A percentile compares a stretch with the other conserved stretches of the same genome.
phyloP scores from a whole-genome alignment of 192 early-diverging fungal genomes.

The Podila epicladia region DNA sequence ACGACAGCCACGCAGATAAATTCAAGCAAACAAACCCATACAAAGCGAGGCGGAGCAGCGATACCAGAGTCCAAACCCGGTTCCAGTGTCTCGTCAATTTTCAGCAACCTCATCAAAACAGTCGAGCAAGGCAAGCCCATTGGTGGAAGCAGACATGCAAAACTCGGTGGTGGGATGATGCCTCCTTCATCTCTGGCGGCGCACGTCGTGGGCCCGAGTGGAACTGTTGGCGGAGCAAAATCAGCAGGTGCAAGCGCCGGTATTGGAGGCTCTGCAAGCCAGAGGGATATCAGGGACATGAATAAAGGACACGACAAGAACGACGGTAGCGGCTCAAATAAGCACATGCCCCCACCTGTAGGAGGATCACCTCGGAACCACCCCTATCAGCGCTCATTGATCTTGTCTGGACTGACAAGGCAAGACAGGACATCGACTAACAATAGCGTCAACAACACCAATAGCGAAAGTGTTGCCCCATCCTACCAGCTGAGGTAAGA shows the following conservation, averaged over 20 bases:
- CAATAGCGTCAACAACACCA: background rate
- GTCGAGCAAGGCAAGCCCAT: constrained; percentile 45
- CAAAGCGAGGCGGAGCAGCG: background rate
- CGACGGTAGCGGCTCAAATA: background rate
- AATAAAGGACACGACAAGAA: background rate
- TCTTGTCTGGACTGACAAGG: constrained; percentile 2
- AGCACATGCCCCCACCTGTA: constrained; percentile 36
- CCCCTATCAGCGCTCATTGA: constrained; percentile 39
- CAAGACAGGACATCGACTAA: constrained; percentile 10
- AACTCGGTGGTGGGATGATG: constrained; percentile 16
- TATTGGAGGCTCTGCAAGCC: too few relatives aligned
- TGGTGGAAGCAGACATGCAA: constrained; percentile 38
- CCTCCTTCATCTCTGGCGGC: constrained; percentile 37
- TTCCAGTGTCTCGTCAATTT: constrained; percentile 9
- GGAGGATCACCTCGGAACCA: constrained; percentile 27
- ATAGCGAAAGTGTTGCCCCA: background rate
- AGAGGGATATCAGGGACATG: background rate
- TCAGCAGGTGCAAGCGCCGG: background rate
- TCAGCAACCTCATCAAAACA: constrained; percentile 38
- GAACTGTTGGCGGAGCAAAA: constrained; percentile 18
- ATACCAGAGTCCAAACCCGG: background rate
- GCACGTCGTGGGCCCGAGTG: constrained; percentile 31
- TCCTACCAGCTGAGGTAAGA: too few relatives aligned
- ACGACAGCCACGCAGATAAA: background rate
- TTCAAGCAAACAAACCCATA: background rate